Conservation (phyloP, 345 rosid genomes). For the Dimocarpus longan region DNA sequence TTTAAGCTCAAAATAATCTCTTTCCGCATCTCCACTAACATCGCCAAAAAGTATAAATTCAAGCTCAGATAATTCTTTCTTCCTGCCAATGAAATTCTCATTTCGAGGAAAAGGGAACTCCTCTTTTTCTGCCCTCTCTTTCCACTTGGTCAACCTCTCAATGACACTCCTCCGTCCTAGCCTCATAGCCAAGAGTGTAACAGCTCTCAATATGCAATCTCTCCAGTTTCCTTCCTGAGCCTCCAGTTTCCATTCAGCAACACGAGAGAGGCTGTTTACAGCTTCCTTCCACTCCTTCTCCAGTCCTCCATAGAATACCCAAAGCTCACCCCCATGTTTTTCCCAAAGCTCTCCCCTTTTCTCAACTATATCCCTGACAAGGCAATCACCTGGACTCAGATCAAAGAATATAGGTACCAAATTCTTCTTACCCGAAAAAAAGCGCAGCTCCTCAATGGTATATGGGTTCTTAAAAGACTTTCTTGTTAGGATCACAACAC, state of each 20-base stretch:
- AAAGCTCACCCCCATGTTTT: slow-evolving; percentile 84
- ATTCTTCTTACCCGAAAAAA: slow-evolving; percentile 81
- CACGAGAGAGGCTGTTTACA: slow-evolving; percentile 61
- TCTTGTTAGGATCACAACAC: slow-evolving; percentile 75
- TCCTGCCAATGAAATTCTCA: slow-evolving; percentile 81
- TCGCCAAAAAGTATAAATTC: slow-evolving; percentile 92
- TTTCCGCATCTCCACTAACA: slow-evolving; percentile 68
- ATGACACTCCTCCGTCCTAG: slow-evolving; percentile 92
- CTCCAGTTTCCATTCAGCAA: slow-evolving; percentile 90
- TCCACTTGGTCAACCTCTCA: slow-evolving; percentile 80
- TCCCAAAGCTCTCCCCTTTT: slow-evolving; percentile 96
- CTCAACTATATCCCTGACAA: slow-evolving; percentile 92
- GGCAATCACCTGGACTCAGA: slow-evolving; percentile 76
- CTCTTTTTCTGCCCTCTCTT: slow-evolving; percentile 76
- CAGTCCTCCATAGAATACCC: slow-evolving; percentile 80
- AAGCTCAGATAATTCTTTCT: slow-evolving; percentile 84
- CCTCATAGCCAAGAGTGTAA: slow-evolving; percentile 68
- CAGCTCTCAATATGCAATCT: slow-evolving; percentile 77
- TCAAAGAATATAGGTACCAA: slow-evolving; percentile 90
- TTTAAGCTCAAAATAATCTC: slow-evolving; percentile 84
- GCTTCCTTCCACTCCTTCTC: slow-evolving; percentile 98
- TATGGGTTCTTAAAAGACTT: slow-evolving; percentile 80
- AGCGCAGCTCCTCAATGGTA: slow-evolving; percentile 84
- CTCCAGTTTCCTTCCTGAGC: slow-evolving; percentile 94
- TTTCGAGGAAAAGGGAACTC: slow-evolving; percentile 90